Conservation (phyloP, 495 filamentous ascomycete species). For the Hypomontagnella submonticulosa region DNA sequence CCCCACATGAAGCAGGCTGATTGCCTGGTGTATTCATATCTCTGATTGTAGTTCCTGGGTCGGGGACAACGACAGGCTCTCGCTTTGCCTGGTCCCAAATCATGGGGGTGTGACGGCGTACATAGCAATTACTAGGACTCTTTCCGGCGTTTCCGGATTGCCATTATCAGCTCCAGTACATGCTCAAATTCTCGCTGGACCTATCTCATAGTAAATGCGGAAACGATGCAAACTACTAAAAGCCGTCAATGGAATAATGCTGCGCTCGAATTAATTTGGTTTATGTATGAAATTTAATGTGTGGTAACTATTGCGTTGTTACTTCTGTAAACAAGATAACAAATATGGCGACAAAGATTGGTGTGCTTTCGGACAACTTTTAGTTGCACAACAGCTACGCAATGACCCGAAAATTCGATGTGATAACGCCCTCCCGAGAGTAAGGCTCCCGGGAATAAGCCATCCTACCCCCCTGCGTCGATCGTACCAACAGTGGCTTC, state of each 20-base stretch:
- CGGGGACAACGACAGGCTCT: too few relatives aligned
- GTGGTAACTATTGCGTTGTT: too few relatives aligned
- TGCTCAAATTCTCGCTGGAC: neutral
- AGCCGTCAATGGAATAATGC: too few relatives aligned
- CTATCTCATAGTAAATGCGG: neutral
- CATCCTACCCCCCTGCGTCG: constrained; percentile 39
- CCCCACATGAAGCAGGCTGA: too few relatives aligned
- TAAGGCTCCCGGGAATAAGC: constrained; percentile 38
- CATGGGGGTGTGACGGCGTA: constrained; percentile 3
- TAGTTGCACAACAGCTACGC: constrained; percentile 9
- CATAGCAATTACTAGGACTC: constrained; percentile 4
- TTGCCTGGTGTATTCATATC: too few relatives aligned
- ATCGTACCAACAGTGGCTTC: constrained; percentile 34
- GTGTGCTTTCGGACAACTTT: neutral
- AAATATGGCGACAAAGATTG: too few relatives aligned
- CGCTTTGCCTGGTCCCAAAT: neutral
- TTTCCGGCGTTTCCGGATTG: constrained; percentile 36
- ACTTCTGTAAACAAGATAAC: too few relatives aligned
- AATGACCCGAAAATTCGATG: constrained; percentile 19
- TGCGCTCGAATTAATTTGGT: too few relatives aligned
- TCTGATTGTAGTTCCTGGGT: too few relatives aligned
- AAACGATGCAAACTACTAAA: neutral
- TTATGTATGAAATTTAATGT: too few relatives aligned
- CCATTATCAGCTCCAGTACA: constrained; percentile 1
- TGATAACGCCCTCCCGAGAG: constrained; percentile 24